phyloP scores from a whole-genome alignment of 164 flowering plant genomes.

The Aristolochia fimbriata region DNA sequence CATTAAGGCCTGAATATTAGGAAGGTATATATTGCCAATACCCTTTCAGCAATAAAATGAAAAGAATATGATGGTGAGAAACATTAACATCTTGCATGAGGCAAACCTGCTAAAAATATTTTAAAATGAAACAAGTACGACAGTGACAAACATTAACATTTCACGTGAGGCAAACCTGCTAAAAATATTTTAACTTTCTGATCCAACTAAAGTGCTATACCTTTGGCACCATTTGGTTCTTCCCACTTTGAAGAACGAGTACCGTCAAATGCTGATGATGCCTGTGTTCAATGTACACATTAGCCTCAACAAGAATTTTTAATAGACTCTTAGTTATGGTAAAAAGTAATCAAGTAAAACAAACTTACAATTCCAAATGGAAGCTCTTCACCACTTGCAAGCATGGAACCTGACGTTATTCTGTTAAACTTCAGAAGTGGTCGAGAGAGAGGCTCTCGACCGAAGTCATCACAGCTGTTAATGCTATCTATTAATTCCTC shows the following conservation, averaged over 20 bases:
- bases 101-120: not conserved
- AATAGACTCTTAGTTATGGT: not conserved
- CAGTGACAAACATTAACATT: too few species aligned
- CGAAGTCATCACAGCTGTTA: conserved; percentile 20
- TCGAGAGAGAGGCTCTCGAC: conserved; percentile 34
- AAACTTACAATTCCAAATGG: conserved; percentile 55
- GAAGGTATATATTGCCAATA: too few species aligned
- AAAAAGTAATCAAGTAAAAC: not conserved
- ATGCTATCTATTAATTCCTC: conserved; percentile 41
- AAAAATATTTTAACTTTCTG: not conserved
- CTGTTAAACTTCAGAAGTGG: conserved; percentile 64
- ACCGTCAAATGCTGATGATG: conserved; percentile 91
- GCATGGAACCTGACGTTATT: conserved; percentile 71
- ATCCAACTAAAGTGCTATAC: conserved; percentile 20
- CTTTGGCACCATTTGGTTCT: conserved; percentile 95
- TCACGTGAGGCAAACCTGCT: not conserved
- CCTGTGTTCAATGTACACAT: conserved; percentile 27
- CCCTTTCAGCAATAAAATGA: too few species aligned
- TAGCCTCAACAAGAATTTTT: not conserved
- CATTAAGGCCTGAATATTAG: too few species aligned
- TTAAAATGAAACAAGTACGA: too few species aligned
- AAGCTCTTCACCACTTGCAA: conserved; percentile 92
- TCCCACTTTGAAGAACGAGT: conserved; percentile 73
- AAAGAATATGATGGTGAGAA: too few species aligned
- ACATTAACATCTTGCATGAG: too few species aligned